Base-by-base conservation (phyloP, 164 flowering plant genomes). In the Cinnamomum chago region DNA sequence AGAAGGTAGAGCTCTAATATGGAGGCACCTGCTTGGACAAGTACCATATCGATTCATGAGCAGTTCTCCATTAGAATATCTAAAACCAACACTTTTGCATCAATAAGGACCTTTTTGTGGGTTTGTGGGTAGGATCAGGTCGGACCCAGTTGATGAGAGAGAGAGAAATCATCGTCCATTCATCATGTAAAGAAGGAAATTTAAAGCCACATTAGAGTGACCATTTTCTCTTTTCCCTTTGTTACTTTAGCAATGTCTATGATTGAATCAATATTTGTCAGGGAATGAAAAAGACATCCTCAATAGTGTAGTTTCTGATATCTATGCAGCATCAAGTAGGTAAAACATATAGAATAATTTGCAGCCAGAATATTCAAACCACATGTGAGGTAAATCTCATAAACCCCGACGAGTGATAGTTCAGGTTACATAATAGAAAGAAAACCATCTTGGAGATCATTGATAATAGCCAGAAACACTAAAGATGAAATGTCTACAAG, bases 1-100 rank as follows among this genome's bases (percentile, higher is more conserved):
- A 93, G 83, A 66, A 96, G 80, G 83, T 96, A 91, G 51, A 94
- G 90, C 79, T 94, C 97, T 70, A 94, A 71, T 76, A 92, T 75
- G 40, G 99, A 94, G 82, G 97, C 94, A 83, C 86, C 99, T 96
- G 95, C 82, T 75, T 47, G 15, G 81, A 73, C 30, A 76, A 68
- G 50, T 14, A 55, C 47, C 11, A 40, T 3, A 55, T 17, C 5
- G 20, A 55, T 20, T 55, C 60, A 55, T 55, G 60, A 55, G 60
- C 20, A 55, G 20, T 5, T 20, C 13, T 55, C 60, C n/a, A 5
- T 40, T 40, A 40, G 47, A 40, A 40, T 9, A 40, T 40, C 47
- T 40, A 40, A 40, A 40, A 40, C 1, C 47, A 40, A 40, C 47
- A 9, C 47, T 40, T 40, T 1, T 7, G 47, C 47, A 40, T 40